Conservation (phyloP, 352 stramenopile genomes). For the Achlya hypogyna region DNA sequence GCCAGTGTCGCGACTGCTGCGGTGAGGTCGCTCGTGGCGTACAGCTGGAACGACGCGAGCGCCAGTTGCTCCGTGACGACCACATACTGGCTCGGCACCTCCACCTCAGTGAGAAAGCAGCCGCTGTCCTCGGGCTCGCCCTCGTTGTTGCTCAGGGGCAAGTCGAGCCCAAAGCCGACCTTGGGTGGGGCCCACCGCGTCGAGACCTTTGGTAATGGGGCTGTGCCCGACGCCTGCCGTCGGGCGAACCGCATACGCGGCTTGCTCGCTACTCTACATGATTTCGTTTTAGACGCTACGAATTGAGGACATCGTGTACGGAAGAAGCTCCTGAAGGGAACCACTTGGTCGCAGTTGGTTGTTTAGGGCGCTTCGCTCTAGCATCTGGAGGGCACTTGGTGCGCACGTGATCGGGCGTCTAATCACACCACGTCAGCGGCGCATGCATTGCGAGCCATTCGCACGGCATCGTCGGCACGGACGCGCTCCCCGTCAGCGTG, state of each 20-base stretch:
- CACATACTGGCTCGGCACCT: slow-evolving; percentile 25
- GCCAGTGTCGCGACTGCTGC: slow-evolving; percentile 30
- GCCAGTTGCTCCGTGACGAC: slow-evolving; percentile 35
- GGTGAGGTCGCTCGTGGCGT: slow-evolving; percentile 31
- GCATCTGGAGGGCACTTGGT: not conserved
- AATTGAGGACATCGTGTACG: not conserved
- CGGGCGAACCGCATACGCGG: slow-evolving; percentile 7
- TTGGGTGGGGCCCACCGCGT: not conserved
- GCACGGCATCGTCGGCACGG: not conserved
- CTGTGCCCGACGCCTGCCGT: not conserved
- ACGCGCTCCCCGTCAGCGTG: not conserved
- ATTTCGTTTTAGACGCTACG: not conserved
- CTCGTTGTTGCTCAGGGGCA: not conserved
- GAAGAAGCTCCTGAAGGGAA: not conserved
- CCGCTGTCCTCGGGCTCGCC: not conserved
- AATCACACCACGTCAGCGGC: not conserved
- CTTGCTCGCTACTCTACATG: not conserved
- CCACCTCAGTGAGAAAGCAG: slow-evolving; percentile 66
- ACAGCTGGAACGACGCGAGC: slow-evolving; percentile 41
- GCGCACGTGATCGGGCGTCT: not conserved
- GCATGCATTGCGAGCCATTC: not conserved
- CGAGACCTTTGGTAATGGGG: not conserved
- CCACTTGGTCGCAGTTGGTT: not conserved
- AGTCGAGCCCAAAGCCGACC: not conserved
- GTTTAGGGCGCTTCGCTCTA: not conserved